phyloP scores from a whole-genome alignment of 176 grass and related monocot genomes.

The Oryza nivara region DNA sequence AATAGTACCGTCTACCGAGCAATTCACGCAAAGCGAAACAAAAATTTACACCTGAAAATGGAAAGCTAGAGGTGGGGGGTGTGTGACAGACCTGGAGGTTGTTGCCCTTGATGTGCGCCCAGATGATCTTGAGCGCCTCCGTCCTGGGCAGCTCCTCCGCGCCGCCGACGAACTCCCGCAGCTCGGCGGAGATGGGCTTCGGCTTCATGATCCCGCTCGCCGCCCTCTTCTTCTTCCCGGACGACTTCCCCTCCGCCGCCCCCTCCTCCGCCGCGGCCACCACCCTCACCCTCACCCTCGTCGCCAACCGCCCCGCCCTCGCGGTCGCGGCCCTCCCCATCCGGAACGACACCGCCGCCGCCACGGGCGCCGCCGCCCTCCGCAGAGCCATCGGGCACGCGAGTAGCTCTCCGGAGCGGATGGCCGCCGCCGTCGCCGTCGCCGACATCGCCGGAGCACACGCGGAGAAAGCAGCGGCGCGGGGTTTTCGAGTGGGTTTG shows the following conservation, averaged over 20 bases:
- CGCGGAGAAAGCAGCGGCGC: background rate
- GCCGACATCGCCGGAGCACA: conserved; percentile 46
- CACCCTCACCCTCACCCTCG: conserved; percentile 9
- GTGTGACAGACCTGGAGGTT: conserved; percentile 65
- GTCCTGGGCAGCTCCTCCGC: conserved; percentile 75
- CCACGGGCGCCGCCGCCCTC: background rate
- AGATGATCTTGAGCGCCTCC: conserved; percentile 84
- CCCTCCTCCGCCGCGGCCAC: conserved; percentile 19
- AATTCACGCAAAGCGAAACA: background rate
- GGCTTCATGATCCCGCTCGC: conserved; percentile 88
- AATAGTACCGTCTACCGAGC: too few relatives aligned
- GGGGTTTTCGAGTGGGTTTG: conserved; percentile 42
- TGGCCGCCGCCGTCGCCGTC: conserved; percentile 32
- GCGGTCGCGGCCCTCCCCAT: background rate
- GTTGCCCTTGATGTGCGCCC: conserved; percentile 95
- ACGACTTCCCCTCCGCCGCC: background rate
- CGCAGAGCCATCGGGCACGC: conserved; percentile 10
- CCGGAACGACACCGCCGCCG: conserved; percentile 7
- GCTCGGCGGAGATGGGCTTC: conserved; percentile 73
- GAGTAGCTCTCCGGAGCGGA: conserved; percentile 41
- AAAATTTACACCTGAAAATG: background rate
- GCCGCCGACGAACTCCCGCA: conserved; percentile 78
- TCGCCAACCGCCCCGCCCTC: conserved; percentile 13
- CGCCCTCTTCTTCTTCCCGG: conserved; percentile 40
- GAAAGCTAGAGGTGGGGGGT: background rate